A percentile compares a stretch with the other conserved stretches of the same genome.
phyloP scores from a whole-genome alignment of 305 asterid species.

The Coffea humblotiana region DNA sequence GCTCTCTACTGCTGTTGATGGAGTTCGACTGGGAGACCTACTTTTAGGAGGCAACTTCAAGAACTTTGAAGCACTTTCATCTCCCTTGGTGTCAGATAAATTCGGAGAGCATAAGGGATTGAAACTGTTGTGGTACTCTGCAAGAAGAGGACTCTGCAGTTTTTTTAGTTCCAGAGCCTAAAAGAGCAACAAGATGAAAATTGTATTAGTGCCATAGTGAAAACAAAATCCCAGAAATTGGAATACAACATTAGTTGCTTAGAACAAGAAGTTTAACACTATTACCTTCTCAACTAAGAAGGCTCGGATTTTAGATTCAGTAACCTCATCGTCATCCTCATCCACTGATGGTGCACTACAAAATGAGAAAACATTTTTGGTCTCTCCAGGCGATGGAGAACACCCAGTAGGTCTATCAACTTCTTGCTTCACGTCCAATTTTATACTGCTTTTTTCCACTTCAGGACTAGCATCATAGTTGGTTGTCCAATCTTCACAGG shows the following conservation, averaged over 20 bases:
- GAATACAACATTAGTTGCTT: background rate
- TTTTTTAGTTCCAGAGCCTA: slow-evolving; percentile 33
- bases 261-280: background rate
- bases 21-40: slow-evolving; percentile 34
- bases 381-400: slow-evolving; percentile 18
- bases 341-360: slow-evolving; percentile 15
- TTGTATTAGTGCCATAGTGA: background rate
- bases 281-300: slow-evolving; percentile 36
- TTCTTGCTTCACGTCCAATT: slow-evolving; percentile 7
- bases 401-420: slow-evolving; percentile 1
- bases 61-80: slow-evolving; percentile 22
- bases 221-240: background rate
- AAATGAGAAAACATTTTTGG: slow-evolving; percentile 16
- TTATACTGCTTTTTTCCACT: slow-evolving; percentile 4
- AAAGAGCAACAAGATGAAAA: background rate
- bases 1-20: slow-evolving; percentile 21
- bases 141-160: slow-evolving; percentile 33
- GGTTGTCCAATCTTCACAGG: slow-evolving; percentile 25
- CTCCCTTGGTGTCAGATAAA: slow-evolving; percentile 17
- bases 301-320: slow-evolving; percentile 35
- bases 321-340: slow-evolving; percentile 39
- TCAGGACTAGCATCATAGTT: slow-evolving; percentile 5
- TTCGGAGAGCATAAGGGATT: slow-evolving; percentile 29
- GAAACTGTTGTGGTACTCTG: slow-evolving; percentile 33
- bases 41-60: slow-evolving; percentile 40